Evolutionary conservation across 495 filamentous ascomycete genomes (phyloP).

Genomic region (Hypoxylon cercidicola): DNA sequence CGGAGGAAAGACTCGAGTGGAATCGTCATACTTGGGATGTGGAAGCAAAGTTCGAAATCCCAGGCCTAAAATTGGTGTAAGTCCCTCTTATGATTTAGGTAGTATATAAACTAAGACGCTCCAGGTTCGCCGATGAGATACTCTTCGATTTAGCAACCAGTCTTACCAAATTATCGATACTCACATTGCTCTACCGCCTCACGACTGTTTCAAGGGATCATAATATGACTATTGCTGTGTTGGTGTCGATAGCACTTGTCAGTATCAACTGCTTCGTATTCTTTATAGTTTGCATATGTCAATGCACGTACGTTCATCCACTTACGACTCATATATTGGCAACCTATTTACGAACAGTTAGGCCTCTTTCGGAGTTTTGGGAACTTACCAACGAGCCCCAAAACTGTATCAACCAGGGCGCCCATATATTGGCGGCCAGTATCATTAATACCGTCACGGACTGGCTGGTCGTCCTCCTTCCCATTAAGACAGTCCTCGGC

Average conservation of each 20-base stretch:
- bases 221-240: slow-evolving; percentile 43
- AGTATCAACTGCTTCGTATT: slow-evolving; percentile 58
- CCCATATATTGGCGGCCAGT: slow-evolving; percentile 62
- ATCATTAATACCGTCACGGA: slow-evolving; percentile 71
- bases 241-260: slow-evolving; percentile 59
- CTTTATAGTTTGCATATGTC: slow-evolving; percentile 62
- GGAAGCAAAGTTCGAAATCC: slow-evolving; percentile 46
- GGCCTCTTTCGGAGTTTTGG: slow-evolving; percentile 67
- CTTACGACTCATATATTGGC: neutral
- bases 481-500: slow-evolving; percentile 67
- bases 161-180: slow-evolving; percentile 66
- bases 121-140: slow-evolving; percentile 61
- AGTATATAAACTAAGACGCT: slow-evolving; percentile 6
- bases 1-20: slow-evolving; percentile 60
- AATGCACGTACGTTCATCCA: slow-evolving; percentile 63
- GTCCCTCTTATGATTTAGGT: neutral
- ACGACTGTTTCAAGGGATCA: slow-evolving; percentile 33
- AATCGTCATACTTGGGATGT: slow-evolving; percentile 68
- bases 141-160: slow-evolving; percentile 63
- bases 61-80: slow-evolving; percentile 54
- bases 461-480: slow-evolving; percentile 65
- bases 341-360: slow-evolving; percentile 36
- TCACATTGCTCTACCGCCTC: slow-evolving; percentile 59
- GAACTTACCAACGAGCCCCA: slow-evolving; percentile 48
- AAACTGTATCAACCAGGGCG: slow-evolving; percentile 62